A percentile compares a stretch with the other conserved stretches of the same genome.
These are phyloP conservation scores for Penicillium sp. DNA, from an alignment of 2,329 filamentous ascomycete genomes.

Conservation along the genomic window DNA sequence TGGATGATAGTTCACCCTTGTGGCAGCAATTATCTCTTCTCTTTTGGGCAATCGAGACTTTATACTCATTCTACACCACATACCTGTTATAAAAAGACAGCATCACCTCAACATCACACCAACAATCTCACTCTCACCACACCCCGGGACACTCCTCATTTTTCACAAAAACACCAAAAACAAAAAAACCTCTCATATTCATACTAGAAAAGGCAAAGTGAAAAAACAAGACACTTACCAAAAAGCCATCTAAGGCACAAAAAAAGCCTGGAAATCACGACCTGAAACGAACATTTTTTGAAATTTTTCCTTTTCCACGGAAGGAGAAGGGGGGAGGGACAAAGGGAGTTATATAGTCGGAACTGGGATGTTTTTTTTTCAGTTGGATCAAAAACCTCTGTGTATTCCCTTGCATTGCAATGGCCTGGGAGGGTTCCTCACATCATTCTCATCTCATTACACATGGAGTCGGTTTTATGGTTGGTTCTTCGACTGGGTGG, in stretches of 20 bases:
- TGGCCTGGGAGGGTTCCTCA: constrained; percentile 15
- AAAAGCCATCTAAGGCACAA: neutral
- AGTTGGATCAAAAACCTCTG: constrained; percentile 7
- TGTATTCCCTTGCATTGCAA: constrained; percentile 22
- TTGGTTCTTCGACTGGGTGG: neutral
- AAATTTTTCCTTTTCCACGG: neutral
- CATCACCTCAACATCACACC: neutral
- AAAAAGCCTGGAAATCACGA: constrained; percentile 5
- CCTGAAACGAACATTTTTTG: constrained; percentile 9
- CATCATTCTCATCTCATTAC: constrained; percentile 15
- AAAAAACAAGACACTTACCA: neutral
- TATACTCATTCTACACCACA: neutral
- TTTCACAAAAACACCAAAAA: neutral
- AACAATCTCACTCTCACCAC: neutral
- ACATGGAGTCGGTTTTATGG: constrained; percentile 21
- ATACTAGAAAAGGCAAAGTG: neutral
- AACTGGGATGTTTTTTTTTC: neutral
- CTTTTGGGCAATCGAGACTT: neutral
- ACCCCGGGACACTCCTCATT: too few species aligned
- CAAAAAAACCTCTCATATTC: neutral
- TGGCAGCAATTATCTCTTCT: neutral
- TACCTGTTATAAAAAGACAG: neutral
- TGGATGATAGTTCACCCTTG: neutral
- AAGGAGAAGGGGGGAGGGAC: neutral
- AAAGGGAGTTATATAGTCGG: constrained; percentile 9